Evolutionary conservation across 2,329 filamentous ascomycete genomes (phyloP).

Genomic region (Metarhizium anisopliae): DNA sequence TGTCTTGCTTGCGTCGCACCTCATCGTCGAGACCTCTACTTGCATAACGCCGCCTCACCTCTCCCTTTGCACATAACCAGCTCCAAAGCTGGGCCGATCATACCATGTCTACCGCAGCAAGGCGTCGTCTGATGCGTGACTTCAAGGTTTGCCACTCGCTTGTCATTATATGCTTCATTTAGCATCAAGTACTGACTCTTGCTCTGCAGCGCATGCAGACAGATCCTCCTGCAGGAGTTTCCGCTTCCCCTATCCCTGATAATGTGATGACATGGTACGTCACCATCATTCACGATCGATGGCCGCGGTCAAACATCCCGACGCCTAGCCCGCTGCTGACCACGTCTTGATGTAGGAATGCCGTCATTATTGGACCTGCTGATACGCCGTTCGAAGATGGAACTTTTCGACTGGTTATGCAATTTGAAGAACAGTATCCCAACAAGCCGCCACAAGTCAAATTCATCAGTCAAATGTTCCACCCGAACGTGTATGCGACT

Average conservation of each 20-base stretch:
- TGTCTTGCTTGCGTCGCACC: neutral
- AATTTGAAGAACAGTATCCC: constrained; percentile 97
- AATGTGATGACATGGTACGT: constrained; percentile 94
- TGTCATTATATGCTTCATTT: neutral
- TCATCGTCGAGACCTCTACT: neutral
- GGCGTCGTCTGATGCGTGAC: constrained; percentile 95
- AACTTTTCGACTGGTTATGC: constrained; percentile 95
- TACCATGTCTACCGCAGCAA: constrained; percentile 76
- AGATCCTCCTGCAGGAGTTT: constrained; percentile 92
- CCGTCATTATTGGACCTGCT: constrained; percentile 92
- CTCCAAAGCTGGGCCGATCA: constrained; percentile 5
- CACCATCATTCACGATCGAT: constrained; percentile 3
- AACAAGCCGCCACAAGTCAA: constrained; percentile 98
- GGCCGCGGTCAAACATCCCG: neutral
- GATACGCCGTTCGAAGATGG: constrained; percentile 98
- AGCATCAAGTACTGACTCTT: neutral
- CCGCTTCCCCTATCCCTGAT: constrained; percentile 88
- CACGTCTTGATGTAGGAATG: constrained; percentile 59
- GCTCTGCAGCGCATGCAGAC: constrained; percentile 85
- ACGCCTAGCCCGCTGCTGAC: constrained; percentile 9
- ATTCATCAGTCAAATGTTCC: constrained; percentile 99
- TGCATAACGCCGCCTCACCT: neutral
- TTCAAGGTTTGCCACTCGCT: constrained; percentile 67
- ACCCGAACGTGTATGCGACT: constrained; percentile 95
- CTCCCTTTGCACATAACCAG: neutral